Evolutionary conservation across 1,139 yeast species (phyloP), one percentile per base, ranked within the genome.

Genomic region (Kodamaea sp.): DNA sequence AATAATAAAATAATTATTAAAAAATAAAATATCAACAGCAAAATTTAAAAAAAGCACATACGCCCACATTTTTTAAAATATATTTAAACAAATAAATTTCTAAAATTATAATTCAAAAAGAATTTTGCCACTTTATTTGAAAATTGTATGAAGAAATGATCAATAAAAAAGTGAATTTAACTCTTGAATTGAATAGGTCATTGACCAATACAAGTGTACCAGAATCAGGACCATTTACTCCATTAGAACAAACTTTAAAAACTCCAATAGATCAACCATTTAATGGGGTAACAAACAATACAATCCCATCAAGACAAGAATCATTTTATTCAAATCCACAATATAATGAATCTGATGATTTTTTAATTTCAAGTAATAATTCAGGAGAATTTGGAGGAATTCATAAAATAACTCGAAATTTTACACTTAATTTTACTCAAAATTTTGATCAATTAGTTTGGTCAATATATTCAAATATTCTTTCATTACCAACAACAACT

Each of bases 401-500:
- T 9, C 42, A 36, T 33, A 62, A 57, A 39, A 49, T 55, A n/a
- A 52, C 60, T 28, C 59, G 60, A 35, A 60, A 53, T 40, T 70
- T 68, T 45, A 53, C 72, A 23, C 50, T 70, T 25, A 53, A 54
- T 35, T 70, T 70, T 48, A 68, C 70, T 7, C 55, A 61, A 8
- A 46, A 38, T 9, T 70, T 70, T 43, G 76, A 70, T 45, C 67
- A 60, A 48, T 53, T 70, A 38, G 61, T 70, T 9, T 50, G 67
- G 58, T 47, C 62, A 11, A 50, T 65, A 4, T 70, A 70, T 49
- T 55, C 63, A 25, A 59, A 63, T 36, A 56, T 69, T 28, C 54
- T 70, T 38, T 58, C 69, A 25, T 60, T 65, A 39, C 76, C 76
- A 30, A 70, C 76, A 9, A 70, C 75, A 4, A 70, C 75, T 6